Percentiles rank a stretch among this genome's conserved stretches.
Evolutionary conservation across 495 filamentous ascomycete genomes (phyloP).

Genomic region (Hypoxylon trugodes): DNA sequence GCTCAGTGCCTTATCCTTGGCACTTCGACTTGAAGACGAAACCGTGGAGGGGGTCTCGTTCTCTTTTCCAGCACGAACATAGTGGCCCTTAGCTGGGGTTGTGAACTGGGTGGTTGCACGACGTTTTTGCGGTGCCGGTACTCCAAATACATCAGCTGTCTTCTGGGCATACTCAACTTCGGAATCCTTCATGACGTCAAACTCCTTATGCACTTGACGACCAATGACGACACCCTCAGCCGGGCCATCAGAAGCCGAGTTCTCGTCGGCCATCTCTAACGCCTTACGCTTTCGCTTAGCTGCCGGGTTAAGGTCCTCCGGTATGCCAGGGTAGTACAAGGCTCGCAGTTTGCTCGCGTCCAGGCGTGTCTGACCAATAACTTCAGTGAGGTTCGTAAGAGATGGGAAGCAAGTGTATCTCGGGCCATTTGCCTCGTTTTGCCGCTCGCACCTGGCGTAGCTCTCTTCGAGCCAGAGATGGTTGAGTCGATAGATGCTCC

Average conservation of each 20-base stretch:
- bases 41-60: constrained; percentile 78
- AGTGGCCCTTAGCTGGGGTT: constrained; percentile 54
- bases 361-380: constrained; percentile 82
- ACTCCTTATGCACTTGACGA: constrained; percentile 43
- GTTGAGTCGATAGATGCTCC: constrained; percentile 89
- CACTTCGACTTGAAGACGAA: constrained; percentile 79
- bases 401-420: constrained; percentile 84
- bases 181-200: constrained; percentile 45
- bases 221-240: constrained; percentile 37
- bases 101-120: constrained; percentile 38
- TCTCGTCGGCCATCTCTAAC: constrained; percentile 49
- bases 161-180: constrained; percentile 34
- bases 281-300: constrained; percentile 55
- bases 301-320: constrained; percentile 39
- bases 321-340: constrained; percentile 52
- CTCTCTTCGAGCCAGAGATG: constrained; percentile 98
- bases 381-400: constrained; percentile 89
- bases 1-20: constrained; percentile 82
- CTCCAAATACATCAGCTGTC: constrained; percentile 37
- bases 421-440: constrained; percentile 68
- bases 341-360: constrained; percentile 48
- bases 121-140: constrained; percentile 35
- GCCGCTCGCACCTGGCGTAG: constrained; percentile 84
- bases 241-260: constrained; percentile 40
- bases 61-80: constrained; percentile 70